Evolutionary conservation across 176 grass and related monocot genomes (phyloP).

Genomic region (Bolboschoenus planiculmis): DNA sequence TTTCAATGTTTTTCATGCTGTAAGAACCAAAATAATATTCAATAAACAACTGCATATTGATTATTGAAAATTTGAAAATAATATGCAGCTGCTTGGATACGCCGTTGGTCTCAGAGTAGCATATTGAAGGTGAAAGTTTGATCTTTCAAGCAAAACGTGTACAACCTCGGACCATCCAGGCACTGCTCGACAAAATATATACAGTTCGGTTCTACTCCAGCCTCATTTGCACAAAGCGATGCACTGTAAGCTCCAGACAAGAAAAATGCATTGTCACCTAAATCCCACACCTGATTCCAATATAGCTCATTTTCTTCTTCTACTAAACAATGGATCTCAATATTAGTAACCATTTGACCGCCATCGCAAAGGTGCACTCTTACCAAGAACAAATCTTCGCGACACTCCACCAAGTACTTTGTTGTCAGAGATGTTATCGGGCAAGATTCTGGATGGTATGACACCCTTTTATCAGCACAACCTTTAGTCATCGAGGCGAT

Average conservation of each 20-base stretch:
- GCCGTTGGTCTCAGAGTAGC: not conserved
- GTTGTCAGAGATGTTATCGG: not conserved
- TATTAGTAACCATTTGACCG: not conserved
- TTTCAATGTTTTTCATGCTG: too few species aligned
- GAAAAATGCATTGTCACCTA: not conserved
- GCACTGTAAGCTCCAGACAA: not conserved
- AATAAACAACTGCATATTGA: not conserved
- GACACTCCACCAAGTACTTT: not conserved
- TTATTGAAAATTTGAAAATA: not conserved
- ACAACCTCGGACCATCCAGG: not conserved
- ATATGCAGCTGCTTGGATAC: not conserved
- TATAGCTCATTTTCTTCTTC: not conserved
- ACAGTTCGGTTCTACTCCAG: not conserved
- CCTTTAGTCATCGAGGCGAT: not conserved
- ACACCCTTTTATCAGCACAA: not conserved
- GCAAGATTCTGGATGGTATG: not conserved
- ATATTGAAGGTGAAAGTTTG: not conserved
- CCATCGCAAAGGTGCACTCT: not conserved
- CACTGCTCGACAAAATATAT: not conserved
- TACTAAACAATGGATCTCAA: not conserved
- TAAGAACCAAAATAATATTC: not conserved
- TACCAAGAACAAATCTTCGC: not conserved
- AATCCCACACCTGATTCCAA: not conserved
- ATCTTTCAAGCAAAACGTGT: not conserved
- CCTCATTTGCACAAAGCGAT: not conserved